A percentile compares a stretch with the other conserved stretches of the same genome.
phyloP scores from a whole-genome alignment of 345 rosid species.

The Bruguiera sexangula region DNA sequence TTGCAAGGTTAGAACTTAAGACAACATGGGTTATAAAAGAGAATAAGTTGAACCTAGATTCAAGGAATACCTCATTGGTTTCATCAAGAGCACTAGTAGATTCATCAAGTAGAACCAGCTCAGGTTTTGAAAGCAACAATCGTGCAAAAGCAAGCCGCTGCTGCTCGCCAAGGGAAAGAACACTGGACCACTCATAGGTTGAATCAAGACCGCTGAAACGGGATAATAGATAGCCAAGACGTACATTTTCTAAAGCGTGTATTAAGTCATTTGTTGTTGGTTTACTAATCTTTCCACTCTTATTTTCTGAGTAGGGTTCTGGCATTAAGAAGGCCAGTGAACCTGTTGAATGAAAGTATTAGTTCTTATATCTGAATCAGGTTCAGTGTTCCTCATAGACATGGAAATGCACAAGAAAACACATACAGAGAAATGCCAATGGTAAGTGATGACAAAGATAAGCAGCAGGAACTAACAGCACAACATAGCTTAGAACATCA shows the following conservation, averaged over 20 bases:
- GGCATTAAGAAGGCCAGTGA: constrained; percentile 43
- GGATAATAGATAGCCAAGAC: constrained; percentile 62
- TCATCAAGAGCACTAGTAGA: constrained; percentile 96
- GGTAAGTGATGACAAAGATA: not conserved
- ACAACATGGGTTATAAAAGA: not conserved
- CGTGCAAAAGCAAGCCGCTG: constrained; percentile 95
- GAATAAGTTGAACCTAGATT: not conserved
- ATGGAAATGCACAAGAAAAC: not conserved
- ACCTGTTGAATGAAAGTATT: constrained; percentile 33
- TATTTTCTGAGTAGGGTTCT: constrained; percentile 21
- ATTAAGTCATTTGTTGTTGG: constrained; percentile 68
- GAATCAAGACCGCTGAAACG: constrained; percentile 73
- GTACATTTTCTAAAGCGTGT: constrained; percentile 61
- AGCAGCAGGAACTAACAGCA: not conserved
- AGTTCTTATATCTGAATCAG: not conserved
- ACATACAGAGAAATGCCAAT: no score
- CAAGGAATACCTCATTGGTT: constrained; percentile 66
- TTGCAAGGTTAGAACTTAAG: not conserved
- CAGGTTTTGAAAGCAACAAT: constrained; percentile 72
- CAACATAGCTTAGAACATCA: not conserved
- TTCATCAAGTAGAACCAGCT: constrained; percentile 78
- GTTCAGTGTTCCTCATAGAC: not conserved
- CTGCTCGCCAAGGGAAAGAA: constrained; percentile 96
- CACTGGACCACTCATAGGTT: constrained; percentile 81
- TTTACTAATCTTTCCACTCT: constrained; percentile 31